phyloP scores from a whole-genome alignment of 768 basidiomycete genomes.

The Lactarius pseudohatsudake region DNA sequence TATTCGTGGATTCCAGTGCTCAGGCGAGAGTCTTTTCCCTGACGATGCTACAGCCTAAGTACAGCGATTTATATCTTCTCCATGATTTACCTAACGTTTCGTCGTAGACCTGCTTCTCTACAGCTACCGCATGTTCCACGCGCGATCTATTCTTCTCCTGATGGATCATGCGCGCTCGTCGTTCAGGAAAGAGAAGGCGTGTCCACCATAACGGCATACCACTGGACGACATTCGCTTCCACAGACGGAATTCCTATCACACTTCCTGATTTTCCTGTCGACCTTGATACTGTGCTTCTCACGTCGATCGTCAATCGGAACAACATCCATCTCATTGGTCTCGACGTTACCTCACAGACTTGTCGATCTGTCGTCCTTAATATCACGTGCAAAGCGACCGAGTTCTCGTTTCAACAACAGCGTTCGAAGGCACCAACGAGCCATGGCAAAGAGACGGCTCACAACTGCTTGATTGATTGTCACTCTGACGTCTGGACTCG shows the following conservation, averaged over 20 bases:
- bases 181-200: constrained; percentile 29
- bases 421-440: constrained; percentile 32
- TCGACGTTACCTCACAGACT: constrained; percentile 37
- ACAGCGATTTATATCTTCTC: not conserved
- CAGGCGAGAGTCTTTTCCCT: constrained; percentile 54
- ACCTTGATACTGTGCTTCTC: constrained; percentile 33
- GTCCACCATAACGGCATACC: constrained; percentile 43
- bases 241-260: constrained; percentile 43
- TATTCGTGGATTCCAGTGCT: constrained; percentile 47
- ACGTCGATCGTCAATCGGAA: constrained; percentile 49
- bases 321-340: constrained; percentile 44
- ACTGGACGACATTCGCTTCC: constrained; percentile 58
- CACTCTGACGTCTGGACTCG: constrained; percentile 18
- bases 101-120: constrained; percentile 45
- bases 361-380: constrained; percentile 48
- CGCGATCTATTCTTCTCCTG: constrained; percentile 47
- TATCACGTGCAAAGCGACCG: constrained; percentile 56
- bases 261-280: constrained; percentile 33
- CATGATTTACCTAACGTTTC: not conserved
- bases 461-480: constrained; percentile 39
- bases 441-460: constrained; percentile 33
- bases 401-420: constrained; percentile 54
- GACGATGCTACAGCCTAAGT: constrained; percentile 55
- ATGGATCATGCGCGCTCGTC: constrained; percentile 53
- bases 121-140: constrained; percentile 39